These are phyloP conservation scores for Xylariaceae sp. DNA, from an alignment of 2,329 filamentous ascomycete genomes.

Conservation along the genomic window DNA sequence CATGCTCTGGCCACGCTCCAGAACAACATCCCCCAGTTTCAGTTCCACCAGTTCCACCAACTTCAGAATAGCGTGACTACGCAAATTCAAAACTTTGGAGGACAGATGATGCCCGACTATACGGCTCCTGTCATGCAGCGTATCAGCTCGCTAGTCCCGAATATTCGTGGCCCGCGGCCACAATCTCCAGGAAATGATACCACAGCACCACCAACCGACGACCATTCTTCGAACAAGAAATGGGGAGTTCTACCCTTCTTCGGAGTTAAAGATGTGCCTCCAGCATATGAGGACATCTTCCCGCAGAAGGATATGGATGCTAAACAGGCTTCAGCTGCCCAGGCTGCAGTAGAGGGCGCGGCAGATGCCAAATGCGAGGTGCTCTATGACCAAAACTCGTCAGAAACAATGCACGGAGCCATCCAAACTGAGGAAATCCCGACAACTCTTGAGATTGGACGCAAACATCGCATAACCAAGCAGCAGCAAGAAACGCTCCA, in stretches of 20 bases:
- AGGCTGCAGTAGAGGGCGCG: constrained; percentile 55
- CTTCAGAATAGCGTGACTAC: constrained; percentile 68
- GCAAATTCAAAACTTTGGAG: constrained; percentile 62
- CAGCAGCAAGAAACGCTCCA: constrained; percentile 63
- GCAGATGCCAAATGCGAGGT: constrained; percentile 55
- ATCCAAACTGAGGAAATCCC: constrained; percentile 31
- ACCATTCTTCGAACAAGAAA: no score
- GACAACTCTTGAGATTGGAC: constrained; percentile 54
- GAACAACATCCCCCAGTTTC: constrained; percentile 33
- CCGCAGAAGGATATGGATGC: constrained; percentile 52
- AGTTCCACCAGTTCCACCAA: constrained; percentile 36
- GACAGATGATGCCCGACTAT: constrained; percentile 67
- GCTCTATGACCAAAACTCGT: constrained; percentile 47
- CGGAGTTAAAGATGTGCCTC: constrained; percentile 51
- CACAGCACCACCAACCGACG: constrained; percentile 41
- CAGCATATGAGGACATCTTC: constrained; percentile 77
- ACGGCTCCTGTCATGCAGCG: constrained; percentile 62
- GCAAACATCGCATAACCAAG: constrained; percentile 60
- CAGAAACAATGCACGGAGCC: constrained; percentile 13
- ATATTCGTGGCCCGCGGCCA: constrained; percentile 51
- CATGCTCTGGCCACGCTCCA: constrained; percentile 65
- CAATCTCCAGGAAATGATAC: constrained; percentile 40
- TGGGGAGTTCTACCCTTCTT: constrained; percentile 66
- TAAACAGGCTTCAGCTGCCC: constrained; percentile 56
- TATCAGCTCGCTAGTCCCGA: constrained; percentile 69